Percentiles rank a stretch among this genome's conserved stretches.
Evolutionary conservation across 2,329 filamentous ascomycete genomes (phyloP).

Genomic region (Grosmannia serpens): DNA sequence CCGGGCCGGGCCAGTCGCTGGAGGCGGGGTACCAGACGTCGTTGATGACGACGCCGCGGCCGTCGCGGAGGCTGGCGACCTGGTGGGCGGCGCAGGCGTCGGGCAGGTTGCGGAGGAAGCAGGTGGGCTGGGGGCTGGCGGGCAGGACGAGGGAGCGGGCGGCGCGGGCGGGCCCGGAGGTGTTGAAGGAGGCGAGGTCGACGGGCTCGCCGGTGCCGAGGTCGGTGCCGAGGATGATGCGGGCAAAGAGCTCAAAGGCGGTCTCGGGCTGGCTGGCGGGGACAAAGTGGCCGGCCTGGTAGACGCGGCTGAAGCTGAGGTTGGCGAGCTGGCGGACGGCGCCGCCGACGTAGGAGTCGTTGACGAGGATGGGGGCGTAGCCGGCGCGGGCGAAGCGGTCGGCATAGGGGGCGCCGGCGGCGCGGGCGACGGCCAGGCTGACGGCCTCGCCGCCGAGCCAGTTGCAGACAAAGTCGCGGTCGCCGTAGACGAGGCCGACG

Average conservation of each 20-base stretch:
- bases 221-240: constrained; percentile 44
- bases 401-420: constrained; percentile 34
- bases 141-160: constrained; percentile 13
- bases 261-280: constrained; percentile 51
- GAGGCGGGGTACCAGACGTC: constrained; percentile 39
- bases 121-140: constrained; percentile 27
- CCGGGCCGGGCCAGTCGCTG: constrained; percentile 28
- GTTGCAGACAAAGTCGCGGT: constrained; percentile 53
- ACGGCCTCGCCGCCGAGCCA: constrained; percentile 68
- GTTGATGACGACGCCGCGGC: constrained; percentile 44
- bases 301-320: constrained; percentile 55
- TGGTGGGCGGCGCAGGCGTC: constrained; percentile 28
- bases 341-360: constrained; percentile 57
- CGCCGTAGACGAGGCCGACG: constrained; percentile 60
- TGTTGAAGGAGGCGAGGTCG: constrained; percentile 34
- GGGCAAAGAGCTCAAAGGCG: constrained; percentile 46
- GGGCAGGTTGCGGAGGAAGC: constrained; percentile 19
- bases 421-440: constrained; percentile 48
- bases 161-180: constrained; percentile 11
- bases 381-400: constrained; percentile 52
- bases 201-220: constrained; percentile 43
- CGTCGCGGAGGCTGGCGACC: constrained; percentile 35
- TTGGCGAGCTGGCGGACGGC: constrained; percentile 69
- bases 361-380: constrained; percentile 61
- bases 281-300: constrained; percentile 53